These are phyloP conservation scores for Cryptosporidium tyzzeri DNA, from an alignment of 169 alveolate species.

Conservation along the genomic window DNA sequence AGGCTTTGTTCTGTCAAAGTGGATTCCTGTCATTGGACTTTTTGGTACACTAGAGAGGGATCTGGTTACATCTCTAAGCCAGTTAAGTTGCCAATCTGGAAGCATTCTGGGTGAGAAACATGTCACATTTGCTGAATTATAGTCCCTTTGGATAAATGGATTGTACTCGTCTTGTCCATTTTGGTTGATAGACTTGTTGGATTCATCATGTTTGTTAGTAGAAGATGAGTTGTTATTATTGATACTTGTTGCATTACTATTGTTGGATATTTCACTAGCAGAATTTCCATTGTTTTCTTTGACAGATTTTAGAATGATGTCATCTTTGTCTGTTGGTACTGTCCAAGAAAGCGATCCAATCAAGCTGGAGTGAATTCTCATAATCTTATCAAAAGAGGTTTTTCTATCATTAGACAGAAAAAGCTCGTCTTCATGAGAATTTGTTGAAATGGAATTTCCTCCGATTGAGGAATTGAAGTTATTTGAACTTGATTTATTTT, in stretches of 20 bases:
- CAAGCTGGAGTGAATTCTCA: conserved; percentile 59
- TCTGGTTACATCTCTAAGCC: conserved; percentile 75
- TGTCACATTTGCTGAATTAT: conserved; percentile 51
- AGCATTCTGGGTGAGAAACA: conserved; percentile 76
- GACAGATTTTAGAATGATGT: conserved; percentile 28
- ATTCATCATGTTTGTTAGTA: neutral
- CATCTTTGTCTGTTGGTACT: conserved; percentile 47
- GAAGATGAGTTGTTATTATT: conserved; percentile 9
- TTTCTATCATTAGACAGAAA: conserved; percentile 39
- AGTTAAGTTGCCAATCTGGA: conserved; percentile 75
- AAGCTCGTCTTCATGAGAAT: conserved; percentile 43
- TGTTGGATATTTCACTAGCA: neutral
- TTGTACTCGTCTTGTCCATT: conserved; percentile 34
- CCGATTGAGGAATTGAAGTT: conserved; percentile 2
- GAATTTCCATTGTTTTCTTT: neutral
- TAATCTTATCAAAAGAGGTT: conserved; percentile 69
- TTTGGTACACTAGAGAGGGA: conserved; percentile 71
- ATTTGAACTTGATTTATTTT: neutral
- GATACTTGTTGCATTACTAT: neutral
- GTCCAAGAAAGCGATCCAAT: conserved; percentile 72
- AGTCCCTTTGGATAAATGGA: conserved; percentile 67
- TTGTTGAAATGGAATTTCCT: neutral
- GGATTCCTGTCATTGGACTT: conserved; percentile 76
- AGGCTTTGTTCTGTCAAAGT: conserved; percentile 74
- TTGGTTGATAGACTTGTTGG: neutral